phyloP scores from a whole-genome alignment of 2,329 filamentous ascomycete species.

The Ceratocystis variospora region DNA sequence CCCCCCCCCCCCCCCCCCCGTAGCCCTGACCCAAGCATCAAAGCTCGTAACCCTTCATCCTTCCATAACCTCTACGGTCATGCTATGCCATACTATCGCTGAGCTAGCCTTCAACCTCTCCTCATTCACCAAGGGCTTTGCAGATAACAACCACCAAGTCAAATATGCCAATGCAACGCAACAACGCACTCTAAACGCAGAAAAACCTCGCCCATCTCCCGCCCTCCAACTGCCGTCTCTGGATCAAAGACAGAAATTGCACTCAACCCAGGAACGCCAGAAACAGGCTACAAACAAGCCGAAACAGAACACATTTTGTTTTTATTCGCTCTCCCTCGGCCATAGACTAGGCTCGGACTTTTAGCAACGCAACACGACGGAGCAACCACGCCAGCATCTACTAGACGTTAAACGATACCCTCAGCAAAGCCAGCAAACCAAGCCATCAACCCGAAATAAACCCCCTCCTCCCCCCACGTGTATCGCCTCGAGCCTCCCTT shows the following conservation, averaged over 20 bases:
- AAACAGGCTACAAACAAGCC: background rate
- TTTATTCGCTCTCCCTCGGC: constrained; percentile 4
- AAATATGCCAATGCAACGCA: constrained; percentile 1
- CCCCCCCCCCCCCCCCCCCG: background rate
- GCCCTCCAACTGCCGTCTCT: background rate
- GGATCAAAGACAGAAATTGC: background rate
- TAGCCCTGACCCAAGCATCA: background rate
- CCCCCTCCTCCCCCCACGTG: background rate
- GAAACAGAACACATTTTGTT: constrained; percentile 5
- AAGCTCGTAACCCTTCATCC: constrained; percentile 7
- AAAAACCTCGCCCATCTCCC: background rate
- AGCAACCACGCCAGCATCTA: background rate
- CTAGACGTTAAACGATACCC: background rate
- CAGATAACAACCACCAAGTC: constrained; percentile 2
- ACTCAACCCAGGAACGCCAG: background rate
- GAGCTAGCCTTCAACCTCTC: constrained; percentile 5
- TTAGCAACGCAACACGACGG: background rate
- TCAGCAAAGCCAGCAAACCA: background rate
- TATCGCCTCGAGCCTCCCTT: background rate
- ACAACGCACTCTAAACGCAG: background rate
- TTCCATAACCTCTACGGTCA: background rate
- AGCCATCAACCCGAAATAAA: background rate
- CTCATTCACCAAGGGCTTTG: constrained; percentile 2
- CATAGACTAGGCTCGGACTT: background rate
- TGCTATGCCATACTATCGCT: constrained; percentile 3